Evolutionary conservation across 768 basidiomycete genomes (phyloP).

Genomic region (Psilocybe cubensis): DNA sequence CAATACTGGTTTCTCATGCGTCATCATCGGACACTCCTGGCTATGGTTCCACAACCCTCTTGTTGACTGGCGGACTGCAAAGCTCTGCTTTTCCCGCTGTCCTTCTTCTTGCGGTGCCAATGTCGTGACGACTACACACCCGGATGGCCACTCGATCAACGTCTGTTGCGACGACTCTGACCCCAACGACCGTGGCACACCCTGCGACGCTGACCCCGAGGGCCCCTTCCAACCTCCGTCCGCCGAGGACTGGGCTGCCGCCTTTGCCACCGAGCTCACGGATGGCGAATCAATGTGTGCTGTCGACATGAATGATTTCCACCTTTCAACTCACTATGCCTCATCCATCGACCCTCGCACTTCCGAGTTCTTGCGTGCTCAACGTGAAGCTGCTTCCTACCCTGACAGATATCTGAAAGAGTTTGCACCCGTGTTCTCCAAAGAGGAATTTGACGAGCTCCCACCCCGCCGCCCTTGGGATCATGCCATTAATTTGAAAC

Average conservation of each 20-base stretch:
- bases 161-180: no score
- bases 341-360: not conserved
- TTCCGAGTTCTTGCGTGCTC: not conserved
- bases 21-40: slow-evolving; percentile 28
- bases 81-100: slow-evolving; percentile 13
- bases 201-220: no score
- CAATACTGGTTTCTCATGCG: slow-evolving; percentile 17
- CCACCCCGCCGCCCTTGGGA: slow-evolving; percentile 9
- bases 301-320: not conserved
- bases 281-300: not conserved
- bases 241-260: not conserved
- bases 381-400: not conserved
- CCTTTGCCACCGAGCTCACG: not conserved
- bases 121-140: no score
- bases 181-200: no score
- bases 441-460: not conserved
- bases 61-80: slow-evolving; percentile 17
- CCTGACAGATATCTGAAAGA: slow-evolving; percentile 15
- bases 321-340: not conserved
- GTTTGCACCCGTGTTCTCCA: slow-evolving; percentile 3
- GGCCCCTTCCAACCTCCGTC: no score
- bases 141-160: no score
- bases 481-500: slow-evolving; percentile 13
- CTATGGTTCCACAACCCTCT: slow-evolving; percentile 23
- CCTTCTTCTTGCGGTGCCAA: not conserved